Base-by-base conservation (phyloP, 2,329 filamentous ascomycete species). In the Coleophoma crateriformis region DNA sequence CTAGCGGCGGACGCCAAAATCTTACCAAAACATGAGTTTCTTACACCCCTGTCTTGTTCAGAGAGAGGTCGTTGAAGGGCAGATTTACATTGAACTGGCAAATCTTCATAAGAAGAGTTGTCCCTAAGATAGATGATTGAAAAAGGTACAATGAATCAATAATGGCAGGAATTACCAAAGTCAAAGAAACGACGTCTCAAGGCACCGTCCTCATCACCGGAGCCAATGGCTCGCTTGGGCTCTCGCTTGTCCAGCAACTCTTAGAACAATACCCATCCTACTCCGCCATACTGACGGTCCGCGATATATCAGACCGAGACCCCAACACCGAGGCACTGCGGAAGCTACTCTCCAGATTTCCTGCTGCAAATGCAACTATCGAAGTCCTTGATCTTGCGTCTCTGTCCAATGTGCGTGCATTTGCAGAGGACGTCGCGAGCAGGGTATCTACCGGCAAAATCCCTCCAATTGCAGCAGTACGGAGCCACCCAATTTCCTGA, bases 201-300 rank as follows among this genome's bases (percentile, higher is more conserved):
- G 34, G 34, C 11, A 37, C 34, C n/a, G 34, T 37, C 11, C 34
- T 37, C n/a, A 2, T 78, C 3, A 69, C 69, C 0, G 73, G 77
- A 54, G 73, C 68, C 0, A 75, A 74, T 33, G 63, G 66, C 45
- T 64, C 66, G 11, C 52, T 68, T 12, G 63, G 61, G 10, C 58
- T 66, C 7, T 59, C 58, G 40, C 60, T 62, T 11, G 56, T 64
- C 12, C 40, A 62, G 17, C 48, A 56, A 8, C 54, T 67, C 22
- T 51, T 67, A 8, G 47, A 46, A 1, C 47, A 48, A 2, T 59
- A 64, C 27, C 59, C 58, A 20, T 40, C 54, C 2, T 51, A 59
- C 33, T 59, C 57, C 4, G 44, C 60, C 8, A 43, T 67, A 11
- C 56, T 61, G 37, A 64, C 65, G 6, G 63, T 67, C 7, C 60